Base-by-base conservation (phyloP, 805 yeast species). In the Teunomyces atbi region DNA sequence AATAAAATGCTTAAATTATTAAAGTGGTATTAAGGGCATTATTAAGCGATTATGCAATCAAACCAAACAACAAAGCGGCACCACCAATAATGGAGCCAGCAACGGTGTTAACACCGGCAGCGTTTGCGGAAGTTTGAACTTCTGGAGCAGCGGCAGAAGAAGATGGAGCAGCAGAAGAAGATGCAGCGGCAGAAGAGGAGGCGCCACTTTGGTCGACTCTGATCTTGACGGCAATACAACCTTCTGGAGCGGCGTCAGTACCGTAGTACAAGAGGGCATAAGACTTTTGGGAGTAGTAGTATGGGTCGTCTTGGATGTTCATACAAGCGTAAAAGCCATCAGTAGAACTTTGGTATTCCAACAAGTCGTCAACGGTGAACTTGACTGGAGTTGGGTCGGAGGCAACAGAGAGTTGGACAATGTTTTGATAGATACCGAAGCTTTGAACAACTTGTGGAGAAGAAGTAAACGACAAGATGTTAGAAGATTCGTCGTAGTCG, bases 291-390 rank as follows among this genome's bases (percentile, higher is more conserved):
- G 76, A 70, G 59, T 63, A 68, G n/a, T 49, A 34, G 63, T 75
- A 76, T 20, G 78, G 77, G 54, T 76, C 81, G 39, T 53, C 54
- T 23, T 1, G 26, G 47, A 69, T 63, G 63, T 74, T 67, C 67
- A 64, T 70, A 53, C 71, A 69, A 43, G 74, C 79, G 54, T 60
- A 69, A 62, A 74, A 59, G 13, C 45, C 44, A 21, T 51, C 52
- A 20, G 64, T 18, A 16, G 68, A 46, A 36, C 71, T 71, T 36
- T 64, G 56, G 45, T 62, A 60, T 12, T 48, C 41, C 41, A 74
- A 56, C 13, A 48, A 44, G 27, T 61, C 65, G 42, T 54, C 52
- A 8, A 48, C 19, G 21, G 39, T 55, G 45, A 57, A 45, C 15
- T 40, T 43, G 32, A 49, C 54, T 32, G 47, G 45, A 12, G 36